Evolutionary conservation across 2,329 filamentous ascomycete species (phyloP), one percentile per base, ranked within the genome.

Genomic region (Claviceps sp.): DNA sequence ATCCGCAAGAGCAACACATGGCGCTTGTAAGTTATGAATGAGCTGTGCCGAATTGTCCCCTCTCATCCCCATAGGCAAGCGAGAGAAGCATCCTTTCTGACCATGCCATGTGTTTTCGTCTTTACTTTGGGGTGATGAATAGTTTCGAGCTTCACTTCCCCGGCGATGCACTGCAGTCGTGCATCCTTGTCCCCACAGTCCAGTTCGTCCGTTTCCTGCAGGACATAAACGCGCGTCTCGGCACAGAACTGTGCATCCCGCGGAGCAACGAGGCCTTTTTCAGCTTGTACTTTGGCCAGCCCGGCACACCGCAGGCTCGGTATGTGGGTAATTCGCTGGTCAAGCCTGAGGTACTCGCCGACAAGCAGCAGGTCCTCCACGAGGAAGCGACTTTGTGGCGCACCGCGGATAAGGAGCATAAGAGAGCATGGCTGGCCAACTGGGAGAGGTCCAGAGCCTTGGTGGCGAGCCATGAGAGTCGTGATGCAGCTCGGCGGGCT

Each of bases 131-230:
- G 29, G 29, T 9, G 3, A 34, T 9, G 26, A 4, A 34, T 29
- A 87, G 84, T 51, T 88, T 83, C 65, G 89, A 86, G 63, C 61
- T 88, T 38, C 73, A 81, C 61, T 70, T 78, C 47, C 76, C 78
- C 0, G 56, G 61, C 16, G 64, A 69, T 3, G 57, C 69, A 7
- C 66, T 70, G 34, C 74, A 74, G 49, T 79, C 82, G 1, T 69
- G 85, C 26, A 65, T 91, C 23, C 74, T 95, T 38, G 77, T 94
- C 1, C 78, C 82, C 1, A 79, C 80, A 1, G 58, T 61, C 1
- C 85, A 95, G 62, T 77, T 90, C 38, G 68, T 80, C 53, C 61
- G 70, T 9, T 77, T 93, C 5, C 69, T 95, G 0, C 61, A 73
- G 2, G 71, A 78, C 4, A 79, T 91, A 63, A 89, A 88, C 61